Conservation (phyloP, 495 filamentous ascomycete species). For the Aspergillus panamensis region DNA sequence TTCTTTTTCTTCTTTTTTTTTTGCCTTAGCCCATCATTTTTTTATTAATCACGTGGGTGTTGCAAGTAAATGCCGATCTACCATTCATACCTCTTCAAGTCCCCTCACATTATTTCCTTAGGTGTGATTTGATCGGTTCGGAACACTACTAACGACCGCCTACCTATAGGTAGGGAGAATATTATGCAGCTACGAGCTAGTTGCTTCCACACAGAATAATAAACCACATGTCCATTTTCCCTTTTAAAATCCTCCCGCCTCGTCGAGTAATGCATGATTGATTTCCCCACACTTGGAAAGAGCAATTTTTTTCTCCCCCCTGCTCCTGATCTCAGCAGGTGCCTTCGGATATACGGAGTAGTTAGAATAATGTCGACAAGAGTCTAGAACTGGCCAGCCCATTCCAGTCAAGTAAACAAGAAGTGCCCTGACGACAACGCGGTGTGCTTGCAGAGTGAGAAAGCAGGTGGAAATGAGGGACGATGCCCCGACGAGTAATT, state of each 20-base stretch:
- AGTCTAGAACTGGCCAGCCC: slow-evolving; percentile 10
- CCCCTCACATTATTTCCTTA: not conserved
- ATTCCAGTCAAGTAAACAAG: not conserved
- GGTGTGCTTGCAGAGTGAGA: not conserved
- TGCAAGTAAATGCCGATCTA: not conserved
- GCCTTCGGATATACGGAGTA: not conserved
- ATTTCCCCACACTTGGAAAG: slow-evolving; percentile 1
- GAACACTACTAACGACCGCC: not conserved
- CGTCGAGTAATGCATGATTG: not conserved
- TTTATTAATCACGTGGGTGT: not conserved
- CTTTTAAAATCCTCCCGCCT: not conserved
- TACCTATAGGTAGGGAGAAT: not conserved
- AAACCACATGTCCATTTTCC: slow-evolving; percentile 14
- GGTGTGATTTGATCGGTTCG: not conserved
- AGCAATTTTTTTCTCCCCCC: not conserved
- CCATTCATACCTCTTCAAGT: not conserved
- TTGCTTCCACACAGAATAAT: slow-evolving; percentile 9
- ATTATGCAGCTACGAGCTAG: slow-evolving; percentile 2
- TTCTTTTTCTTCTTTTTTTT: not conserved
- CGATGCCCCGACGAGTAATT: too few species aligned
- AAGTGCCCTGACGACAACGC: not conserved
- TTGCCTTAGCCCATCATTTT: not conserved
- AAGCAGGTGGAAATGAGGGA: slow-evolving; percentile 1
- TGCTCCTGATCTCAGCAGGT: not conserved
- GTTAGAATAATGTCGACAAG: not conserved